A percentile compares a stretch with the other conserved stretches of the same genome.
phyloP scores from a whole-genome alignment of 257 asterid species.

The Solanum pennellii region DNA sequence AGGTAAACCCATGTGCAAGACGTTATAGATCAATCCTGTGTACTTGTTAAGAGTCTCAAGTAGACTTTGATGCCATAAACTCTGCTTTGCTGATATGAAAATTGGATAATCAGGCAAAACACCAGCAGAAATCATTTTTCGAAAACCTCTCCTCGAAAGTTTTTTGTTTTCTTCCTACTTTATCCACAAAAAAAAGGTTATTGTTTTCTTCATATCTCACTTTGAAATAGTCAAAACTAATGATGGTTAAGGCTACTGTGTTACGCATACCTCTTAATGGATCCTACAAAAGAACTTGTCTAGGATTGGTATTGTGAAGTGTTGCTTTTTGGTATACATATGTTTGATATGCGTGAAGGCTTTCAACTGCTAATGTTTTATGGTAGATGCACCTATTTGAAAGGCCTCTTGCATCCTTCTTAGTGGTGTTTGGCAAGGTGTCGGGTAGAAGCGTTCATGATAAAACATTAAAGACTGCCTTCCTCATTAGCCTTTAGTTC shows the following conservation, averaged over 20 bases:
- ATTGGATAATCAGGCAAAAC: not conserved
- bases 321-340: not conserved
- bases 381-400: not conserved
- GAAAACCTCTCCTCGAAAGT: not conserved
- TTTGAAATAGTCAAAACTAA: not conserved
- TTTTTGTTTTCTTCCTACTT: not conserved
- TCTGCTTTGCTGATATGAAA: not conserved
- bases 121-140: not conserved
- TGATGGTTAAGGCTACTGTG: not conserved
- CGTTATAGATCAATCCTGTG: not conserved
- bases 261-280: not conserved
- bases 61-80: not conserved
- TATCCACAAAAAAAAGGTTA: not conserved
- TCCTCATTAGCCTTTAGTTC: not conserved
- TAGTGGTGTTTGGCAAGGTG: not conserved
- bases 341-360: not conserved
- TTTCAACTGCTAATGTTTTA: not conserved
- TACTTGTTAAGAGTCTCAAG: not conserved
- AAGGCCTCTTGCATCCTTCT: not conserved
- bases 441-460: not conserved
- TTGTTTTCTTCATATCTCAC: not conserved
- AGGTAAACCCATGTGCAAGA: constrained; percentile 29
- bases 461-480: not conserved
- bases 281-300: not conserved
- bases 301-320: not conserved